Evolutionary conservation across 148 eudicot genomes (phyloP), one percentile per base, ranked within the genome.

Genomic region (Chenopodium quinoa): DNA sequence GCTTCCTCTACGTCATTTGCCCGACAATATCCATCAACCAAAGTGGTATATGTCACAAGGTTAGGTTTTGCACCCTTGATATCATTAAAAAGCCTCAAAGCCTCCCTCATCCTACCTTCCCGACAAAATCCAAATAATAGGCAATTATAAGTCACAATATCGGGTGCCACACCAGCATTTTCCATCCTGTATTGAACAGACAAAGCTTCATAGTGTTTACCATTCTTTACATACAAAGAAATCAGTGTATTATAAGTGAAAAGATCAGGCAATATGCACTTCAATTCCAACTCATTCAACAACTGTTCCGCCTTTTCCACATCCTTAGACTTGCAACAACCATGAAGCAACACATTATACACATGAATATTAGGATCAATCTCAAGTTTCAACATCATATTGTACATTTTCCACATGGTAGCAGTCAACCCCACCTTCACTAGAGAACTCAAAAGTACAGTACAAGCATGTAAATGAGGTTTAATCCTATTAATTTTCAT

Each of bases 41-140:
- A 75, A 78, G 93, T 95, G 52, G 97, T 93, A 79, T 92, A 95
- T 4, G 98, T 95, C 84, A 92, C 97, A 47, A 86, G 89, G 70
- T 92, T 93, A 46, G 97, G 94, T 72, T 75, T 80, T 71, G 79
- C 90, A 70, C 89, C 88, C 86, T 88, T 86, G 34, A 95, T 86
- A 75, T 95, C 93, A 85, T 76, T 83, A 68, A 93, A 95, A 80
- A 95, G 82, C 88, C 94, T 89, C 72, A 86, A 87, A 66, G 94
- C 98, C 90, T 93, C 98, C 81, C 89, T 91, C 98, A 92, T 92
- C 85, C 89, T 86, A 78, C 97, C 94, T 86, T 93, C 92, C 81
- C 88, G 90, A 85, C 94, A 93, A 83, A 87, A 89, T 60, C 98
- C 95, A 75, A 84, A 86, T 76, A 95, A 88, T 40, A 95, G 86